phyloP scores from a whole-genome alignment of 805 yeast species.

The Candida tammaniensis region DNA sequence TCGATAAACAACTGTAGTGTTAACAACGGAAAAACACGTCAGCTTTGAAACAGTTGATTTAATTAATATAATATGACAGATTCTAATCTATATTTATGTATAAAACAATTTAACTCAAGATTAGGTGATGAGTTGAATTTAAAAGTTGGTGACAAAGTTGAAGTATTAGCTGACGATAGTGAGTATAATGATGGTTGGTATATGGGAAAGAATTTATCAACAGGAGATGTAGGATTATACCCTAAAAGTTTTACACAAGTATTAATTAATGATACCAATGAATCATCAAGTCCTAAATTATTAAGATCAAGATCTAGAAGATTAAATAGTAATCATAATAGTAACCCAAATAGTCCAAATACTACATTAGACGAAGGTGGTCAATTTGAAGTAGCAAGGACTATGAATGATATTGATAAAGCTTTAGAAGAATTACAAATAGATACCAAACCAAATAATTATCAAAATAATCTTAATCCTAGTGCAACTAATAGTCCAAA shows the following conservation, averaged over 20 bases:
- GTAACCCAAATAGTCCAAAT: slow-evolving; percentile 9
- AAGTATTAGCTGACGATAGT: slow-evolving; percentile 87
- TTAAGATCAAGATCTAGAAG: slow-evolving; percentile 55
- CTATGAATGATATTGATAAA: slow-evolving; percentile 69
- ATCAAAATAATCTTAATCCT: neutral
- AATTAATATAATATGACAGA: too few relatives aligned
- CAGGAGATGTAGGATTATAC: slow-evolving; percentile 79
- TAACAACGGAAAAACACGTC: too few relatives aligned
- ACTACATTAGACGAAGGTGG: neutral
- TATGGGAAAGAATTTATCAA: slow-evolving; percentile 74
- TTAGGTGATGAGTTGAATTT: slow-evolving; percentile 86
- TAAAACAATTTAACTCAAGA: slow-evolving; percentile 84
- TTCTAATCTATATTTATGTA: slow-evolving; percentile 56
- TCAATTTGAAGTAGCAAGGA: slow-evolving; percentile 48
- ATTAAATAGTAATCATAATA: slow-evolving; percentile 13
- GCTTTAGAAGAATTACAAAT: slow-evolving; percentile 63
- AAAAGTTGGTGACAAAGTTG: slow-evolving; percentile 78
- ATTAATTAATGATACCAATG: slow-evolving; percentile 19
- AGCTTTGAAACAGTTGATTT: too few relatives aligned
- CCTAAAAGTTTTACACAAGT: slow-evolving; percentile 85
- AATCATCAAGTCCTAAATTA: slow-evolving; percentile 8
- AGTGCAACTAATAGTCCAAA: slow-evolving; percentile 5
- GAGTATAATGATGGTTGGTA: slow-evolving; percentile 98
- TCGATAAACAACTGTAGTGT: too few relatives aligned
- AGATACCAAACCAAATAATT: slow-evolving; percentile 16